These are phyloP conservation scores for Akebia trifoliata DNA, from an alignment of 164 flowering plant species.

Conservation along the genomic window DNA sequence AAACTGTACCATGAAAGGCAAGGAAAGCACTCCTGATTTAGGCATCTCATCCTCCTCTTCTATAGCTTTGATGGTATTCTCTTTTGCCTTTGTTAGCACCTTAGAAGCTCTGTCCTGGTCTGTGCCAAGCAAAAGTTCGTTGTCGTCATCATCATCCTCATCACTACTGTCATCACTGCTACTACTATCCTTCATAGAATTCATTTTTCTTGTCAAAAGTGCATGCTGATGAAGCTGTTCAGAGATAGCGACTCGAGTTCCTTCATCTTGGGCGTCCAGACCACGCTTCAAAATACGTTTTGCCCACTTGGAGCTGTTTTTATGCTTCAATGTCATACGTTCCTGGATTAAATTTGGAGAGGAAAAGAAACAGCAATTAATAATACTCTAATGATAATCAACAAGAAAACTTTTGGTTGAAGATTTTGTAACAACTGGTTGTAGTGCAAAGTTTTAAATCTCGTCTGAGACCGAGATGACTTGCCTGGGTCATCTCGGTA, in stretches of 20 bases:
- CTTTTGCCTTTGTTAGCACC: conserved; percentile 57
- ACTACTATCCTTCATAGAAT: conserved; percentile 63
- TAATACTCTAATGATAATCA: neutral
- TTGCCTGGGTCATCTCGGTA: no score
- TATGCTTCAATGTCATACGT: conserved; percentile 75
- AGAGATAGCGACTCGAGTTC: conserved; percentile 78
- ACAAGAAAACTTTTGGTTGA: neutral
- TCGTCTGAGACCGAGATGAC: no score
- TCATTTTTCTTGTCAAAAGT: conserved; percentile 71
- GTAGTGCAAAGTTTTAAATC: no score
- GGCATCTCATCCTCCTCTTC: conserved; percentile 65
- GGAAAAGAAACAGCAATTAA: neutral
- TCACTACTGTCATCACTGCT: conserved; percentile 65
- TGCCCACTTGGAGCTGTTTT: conserved; percentile 78
- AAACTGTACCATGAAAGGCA: conserved; percentile 83
- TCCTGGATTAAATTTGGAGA: conserved; percentile 44
- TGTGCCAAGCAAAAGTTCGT: conserved; percentile 24
- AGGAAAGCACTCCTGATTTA: conserved; percentile 61
- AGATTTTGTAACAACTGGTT: no score
- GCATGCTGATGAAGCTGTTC: conserved; percentile 75
- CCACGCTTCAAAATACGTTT: conserved; percentile 72
- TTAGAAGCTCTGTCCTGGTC: conserved; percentile 43
- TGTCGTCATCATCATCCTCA: conserved; percentile 53
- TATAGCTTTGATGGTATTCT: conserved; percentile 51
- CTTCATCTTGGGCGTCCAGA: conserved; percentile 71